Percentiles rank a stretch among this genome's conserved stretches.
Conservation (phyloP, 2,329 filamentous ascomycete species). For the Aureobasidium sp. region DNA sequence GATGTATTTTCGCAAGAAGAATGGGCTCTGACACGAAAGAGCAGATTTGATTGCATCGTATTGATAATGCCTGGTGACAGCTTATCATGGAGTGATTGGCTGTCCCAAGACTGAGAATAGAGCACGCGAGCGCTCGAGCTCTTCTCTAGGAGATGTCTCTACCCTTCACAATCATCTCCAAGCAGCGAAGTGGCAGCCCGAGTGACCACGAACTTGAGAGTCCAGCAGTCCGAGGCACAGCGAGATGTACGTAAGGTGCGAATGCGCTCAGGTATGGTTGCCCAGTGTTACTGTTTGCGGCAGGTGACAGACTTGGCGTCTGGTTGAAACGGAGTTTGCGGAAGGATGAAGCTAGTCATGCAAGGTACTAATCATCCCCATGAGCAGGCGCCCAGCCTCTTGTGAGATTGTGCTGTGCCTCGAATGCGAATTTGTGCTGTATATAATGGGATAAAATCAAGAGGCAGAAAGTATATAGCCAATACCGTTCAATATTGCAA, state of each 20-base stretch:
- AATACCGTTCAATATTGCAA: conserved; percentile 6
- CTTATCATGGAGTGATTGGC: not conserved
- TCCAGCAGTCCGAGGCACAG: not conserved
- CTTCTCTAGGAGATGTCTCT: not conserved
- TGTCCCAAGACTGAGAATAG: not conserved
- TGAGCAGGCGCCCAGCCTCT: not conserved
- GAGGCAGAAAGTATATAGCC: not conserved
- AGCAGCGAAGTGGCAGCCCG: not conserved
- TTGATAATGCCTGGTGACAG: not conserved
- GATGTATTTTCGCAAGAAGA: not conserved
- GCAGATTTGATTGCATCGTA: not conserved
- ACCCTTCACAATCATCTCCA: not conserved
- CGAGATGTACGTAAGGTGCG: not conserved
- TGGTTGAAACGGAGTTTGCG: conserved; percentile 3
- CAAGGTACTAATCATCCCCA: not conserved
- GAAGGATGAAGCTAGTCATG: conserved; percentile 2
- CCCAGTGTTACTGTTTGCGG: conserved; percentile 9
- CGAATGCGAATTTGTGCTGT: not conserved
- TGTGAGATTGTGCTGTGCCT: not conserved
- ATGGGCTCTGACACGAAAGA: not conserved
- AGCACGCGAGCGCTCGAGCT: not conserved
- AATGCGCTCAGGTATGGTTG: not conserved
- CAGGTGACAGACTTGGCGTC: not conserved
- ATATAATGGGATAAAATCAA: not conserved
- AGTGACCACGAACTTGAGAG: not conserved